A percentile compares a stretch with the other conserved stretches of the same genome.
These are phyloP conservation scores for Trichomonas gallinae DNA, from an alignment of 208 protist species.

Conservation along the genomic window DNA sequence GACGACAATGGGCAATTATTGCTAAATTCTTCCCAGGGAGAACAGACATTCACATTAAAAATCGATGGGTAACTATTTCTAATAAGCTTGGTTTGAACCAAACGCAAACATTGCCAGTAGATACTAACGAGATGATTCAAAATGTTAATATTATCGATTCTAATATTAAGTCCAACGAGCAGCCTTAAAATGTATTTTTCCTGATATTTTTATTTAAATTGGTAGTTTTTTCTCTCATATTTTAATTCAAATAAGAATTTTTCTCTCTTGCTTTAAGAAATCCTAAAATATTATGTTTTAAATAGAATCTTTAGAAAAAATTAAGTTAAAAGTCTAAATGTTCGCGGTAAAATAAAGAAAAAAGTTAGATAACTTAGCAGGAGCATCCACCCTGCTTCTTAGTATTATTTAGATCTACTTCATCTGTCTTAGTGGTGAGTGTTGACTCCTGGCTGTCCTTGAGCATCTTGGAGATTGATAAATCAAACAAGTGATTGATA, in stretches of 20 bases:
- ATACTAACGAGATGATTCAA: not conserved
- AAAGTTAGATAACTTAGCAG: not conserved
- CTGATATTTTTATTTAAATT: too few relatives aligned
- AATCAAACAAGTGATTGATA: not conserved
- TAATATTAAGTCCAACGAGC: not conserved
- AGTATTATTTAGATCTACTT: not conserved
- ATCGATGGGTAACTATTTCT: not conserved
- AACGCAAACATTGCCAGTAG: not conserved
- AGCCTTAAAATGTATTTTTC: not conserved
- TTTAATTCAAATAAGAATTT: not conserved
- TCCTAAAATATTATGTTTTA: too few relatives aligned
- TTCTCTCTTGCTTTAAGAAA: not conserved
- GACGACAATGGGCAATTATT: not conserved
- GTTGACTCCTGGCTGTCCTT: not conserved
- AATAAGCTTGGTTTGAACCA: not conserved
- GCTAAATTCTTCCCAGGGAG: not conserved
- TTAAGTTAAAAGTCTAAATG: too few relatives aligned
- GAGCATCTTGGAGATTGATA: not conserved
- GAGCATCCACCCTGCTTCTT: not conserved
- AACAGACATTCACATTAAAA: not conserved
- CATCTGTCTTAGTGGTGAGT: not conserved
- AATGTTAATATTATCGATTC: not conserved
- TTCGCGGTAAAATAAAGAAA: not conserved
- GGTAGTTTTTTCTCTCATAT: too few relatives aligned
- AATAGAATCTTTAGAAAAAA: too few relatives aligned